Evolutionary conservation across 495 filamentous ascomycete species (phyloP), one percentile per base, ranked within the genome.

Genomic region (Aspergillus homomorphus): DNA sequence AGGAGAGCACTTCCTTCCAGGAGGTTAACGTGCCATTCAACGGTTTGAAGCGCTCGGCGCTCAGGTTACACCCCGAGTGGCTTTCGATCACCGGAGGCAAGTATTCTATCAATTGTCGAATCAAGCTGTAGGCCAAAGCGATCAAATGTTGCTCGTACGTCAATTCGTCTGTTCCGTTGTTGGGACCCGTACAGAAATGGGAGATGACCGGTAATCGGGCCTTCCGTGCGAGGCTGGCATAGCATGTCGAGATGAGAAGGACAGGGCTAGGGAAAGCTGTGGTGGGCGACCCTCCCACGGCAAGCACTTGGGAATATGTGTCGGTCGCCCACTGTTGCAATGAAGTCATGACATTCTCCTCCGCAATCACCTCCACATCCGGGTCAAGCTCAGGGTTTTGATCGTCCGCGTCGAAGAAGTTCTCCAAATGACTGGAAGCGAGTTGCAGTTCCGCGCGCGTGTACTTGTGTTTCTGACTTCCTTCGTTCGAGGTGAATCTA

Each of bases 21-120:
- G 66, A 70, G 6, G 57, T 55, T 1, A 79, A 61, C 1, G 71
- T 75, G 38, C 74, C 75, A 24, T 78, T 68, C 22, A 79, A 53
- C n/a, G 61, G 62, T 15, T 66, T 69, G 48, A 79, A 72, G 1
- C 74, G 69, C 44, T 79, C 77, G 1, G 68, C 62, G 22, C 68
- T 75, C 21, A 79, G 54, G 48, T 73, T 70, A 42, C 72, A 68
- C 19, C 70, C 62, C 20, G 73, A 65, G 22, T 77, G 71, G 42
- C 72, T 71, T 57, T 77, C 69, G 15, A 74, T 58, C 16, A 77
- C 69, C 0, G 76, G 75, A 12, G 76, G 77, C 18, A 77, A 61
- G 38, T 67, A 67, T 54, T 80, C 74, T 33, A 80, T 72, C 56
- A 80, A 59, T 54, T 80, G 77, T n/a, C 76, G 73, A 19, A 80